phyloP scores from a whole-genome alignment of 192 early-diverging fungal species.

The Backusella luteola region DNA sequence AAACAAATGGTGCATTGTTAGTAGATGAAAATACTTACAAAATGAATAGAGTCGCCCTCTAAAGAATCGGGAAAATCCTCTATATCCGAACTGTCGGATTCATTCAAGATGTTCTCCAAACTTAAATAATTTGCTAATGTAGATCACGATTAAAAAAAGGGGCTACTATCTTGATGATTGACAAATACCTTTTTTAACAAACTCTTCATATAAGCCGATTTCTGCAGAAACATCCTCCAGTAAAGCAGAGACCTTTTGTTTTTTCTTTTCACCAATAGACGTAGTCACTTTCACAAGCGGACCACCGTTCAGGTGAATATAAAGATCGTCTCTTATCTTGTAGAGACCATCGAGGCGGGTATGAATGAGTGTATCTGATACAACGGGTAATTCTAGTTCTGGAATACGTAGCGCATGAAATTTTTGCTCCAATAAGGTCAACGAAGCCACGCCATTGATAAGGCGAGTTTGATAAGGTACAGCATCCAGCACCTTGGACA shows the following conservation, averaged over 20 bases:
- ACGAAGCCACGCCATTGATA: conserved; percentile 57
- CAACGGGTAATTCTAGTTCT: conserved; percentile 54
- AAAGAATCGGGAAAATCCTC: conserved; percentile 42
- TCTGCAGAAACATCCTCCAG: conserved; percentile 53
- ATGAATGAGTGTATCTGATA: conserved; percentile 52
- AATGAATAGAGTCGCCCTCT: conserved; percentile 46
- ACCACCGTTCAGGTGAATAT: conserved; percentile 61
- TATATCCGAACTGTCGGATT: conserved; percentile 47
- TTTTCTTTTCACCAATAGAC: conserved; percentile 33
- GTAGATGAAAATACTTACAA: conserved; percentile 34
- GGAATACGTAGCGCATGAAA: conserved; percentile 53
- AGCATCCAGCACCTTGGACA: conserved; percentile 22
- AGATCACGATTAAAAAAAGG: background rate
- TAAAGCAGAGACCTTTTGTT: conserved; percentile 45
- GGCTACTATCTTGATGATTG: too few species aligned
- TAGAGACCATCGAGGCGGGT: conserved; percentile 49
- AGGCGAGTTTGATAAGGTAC: conserved; percentile 27
- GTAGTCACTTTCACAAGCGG: conserved; percentile 33
- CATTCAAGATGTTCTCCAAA: conserved; percentile 60
- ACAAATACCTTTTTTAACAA: conserved; percentile 54
- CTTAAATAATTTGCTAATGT: conserved; percentile 49
- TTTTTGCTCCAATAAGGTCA: conserved; percentile 50
- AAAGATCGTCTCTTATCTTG: conserved; percentile 56
- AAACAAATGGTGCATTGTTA: too few species aligned
- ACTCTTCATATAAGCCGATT: conserved; percentile 60